Base-by-base conservation (phyloP, 495 filamentous ascomycete genomes). In the Aspergillus campestris region DNA sequence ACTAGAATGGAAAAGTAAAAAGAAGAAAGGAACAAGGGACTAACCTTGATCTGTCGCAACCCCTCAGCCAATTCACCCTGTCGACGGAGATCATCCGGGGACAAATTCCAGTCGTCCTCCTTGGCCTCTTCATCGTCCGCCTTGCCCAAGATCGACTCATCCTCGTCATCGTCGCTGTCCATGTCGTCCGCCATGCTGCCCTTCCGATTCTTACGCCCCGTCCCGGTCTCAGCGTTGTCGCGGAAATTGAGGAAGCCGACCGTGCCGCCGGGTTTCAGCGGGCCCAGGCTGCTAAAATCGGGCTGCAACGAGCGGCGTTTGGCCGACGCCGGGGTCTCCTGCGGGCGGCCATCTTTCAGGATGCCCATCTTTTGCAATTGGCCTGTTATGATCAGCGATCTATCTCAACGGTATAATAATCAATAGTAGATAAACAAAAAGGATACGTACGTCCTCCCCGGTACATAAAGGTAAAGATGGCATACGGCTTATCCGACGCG, bases 401-500 rank as follows among this genome's bases (percentile, higher is more conserved):
- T 59, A 55, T 47, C 45, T 24, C 12, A 42, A 41, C 14, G 31
- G 12, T n/a, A 11, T 32, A 28, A 12, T 15, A 10, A 10, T 38
- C 0, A 33, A 11, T 28, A 29, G 35, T 1, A 48, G 33, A 38
- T 35, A 38, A 34, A 4, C 28, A 4, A 8, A 29, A 12, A 15
- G 11, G 40, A 8, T 36, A 79, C 89, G 74, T 71, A 95, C 92
- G 82, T 64, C 95, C 86, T 59, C 94, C 92, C 44, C 92, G 79
- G 60, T 99, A 99, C 71, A 97, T 86, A 60, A 99, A 99, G 5
- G 94, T 95, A 62, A 99, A 99, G 8, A 85, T 83, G 1, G 92
- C 92, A 68, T 95, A 99, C 11, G 94, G 94, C 62, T 88, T 87
- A 44, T 96, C 89, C 18, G 89, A 86, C 0, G 86, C 82, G 64